Evolutionary conservation across 257 asterid species (phyloP), one percentile per base, ranked within the genome.

Genomic region (Fraxinus pennsylvanica): DNA sequence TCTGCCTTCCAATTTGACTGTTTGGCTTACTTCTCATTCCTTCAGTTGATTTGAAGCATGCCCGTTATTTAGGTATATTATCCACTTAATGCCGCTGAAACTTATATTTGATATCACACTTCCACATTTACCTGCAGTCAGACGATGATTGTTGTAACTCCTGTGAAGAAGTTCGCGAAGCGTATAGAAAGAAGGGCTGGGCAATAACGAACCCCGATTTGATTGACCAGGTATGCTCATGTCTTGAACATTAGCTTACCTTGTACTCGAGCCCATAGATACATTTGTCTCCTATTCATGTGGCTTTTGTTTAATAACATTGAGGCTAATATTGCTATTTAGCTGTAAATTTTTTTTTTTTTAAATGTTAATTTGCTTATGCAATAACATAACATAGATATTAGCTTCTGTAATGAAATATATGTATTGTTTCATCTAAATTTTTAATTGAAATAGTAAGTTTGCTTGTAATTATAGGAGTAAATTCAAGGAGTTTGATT

Each of bases 91-190:
- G 68, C 65, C 68, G 72, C 72, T 66, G 78, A 43, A 78, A 21
- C 79, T 72, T 69, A 57, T 47, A 66, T 74, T 65, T 70, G 75
- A 80, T 74, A 72, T 70, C 33, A 72, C 36, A 61, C 74, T 73
- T 80, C 79, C 76, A 76, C 74, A 74, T 57, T 67, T 63, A 67
- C 82, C 76, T 87, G 80, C 91, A 96, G 99, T 69, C 91, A 12
- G 97, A 95, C 87, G 93, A 88, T 78, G 94, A 91, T 29, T 95
- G 97, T 78, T 95, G 99, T 81, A 95, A 93, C 89, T 85, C 83
- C 67, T 95, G 98, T 86, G 99, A 95, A 87, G 99, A 95, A 74
- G 99, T 95, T 82, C 98, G 97, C 71, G 99, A 95, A 86, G 98
- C 99, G 73, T 95, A 93, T 87, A 86, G 94, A 77, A 95, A 88